Conservation (phyloP, 2,329 filamentous ascomycete species). For the Fusarium scirpi region DNA sequence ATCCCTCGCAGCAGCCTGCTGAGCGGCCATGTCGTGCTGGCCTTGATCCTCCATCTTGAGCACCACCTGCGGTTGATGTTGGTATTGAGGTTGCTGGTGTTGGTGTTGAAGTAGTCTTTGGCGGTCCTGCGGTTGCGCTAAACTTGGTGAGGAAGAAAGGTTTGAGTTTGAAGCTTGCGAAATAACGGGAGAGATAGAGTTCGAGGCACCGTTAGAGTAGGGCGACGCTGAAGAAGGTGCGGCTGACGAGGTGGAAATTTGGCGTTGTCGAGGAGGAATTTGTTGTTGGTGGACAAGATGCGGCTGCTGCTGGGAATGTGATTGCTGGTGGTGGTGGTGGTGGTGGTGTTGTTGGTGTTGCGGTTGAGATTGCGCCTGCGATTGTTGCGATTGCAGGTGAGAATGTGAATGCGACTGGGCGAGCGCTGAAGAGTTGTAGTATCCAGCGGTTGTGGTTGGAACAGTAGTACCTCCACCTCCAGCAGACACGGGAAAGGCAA, state of each 20-base stretch:
- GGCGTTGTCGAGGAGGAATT: constrained; percentile 27
- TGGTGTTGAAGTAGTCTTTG: constrained; percentile 20
- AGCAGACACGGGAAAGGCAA: constrained; percentile 41
- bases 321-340: neutral
- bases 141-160: constrained; percentile 34
- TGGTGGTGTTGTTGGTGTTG: constrained; percentile 17
- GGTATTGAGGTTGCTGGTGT: neutral
- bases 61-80: constrained; percentile 26
- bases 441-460: constrained; percentile 1
- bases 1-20: constrained; percentile 70
- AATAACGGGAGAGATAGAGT: neutral
- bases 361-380: constrained; percentile 15
- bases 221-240: constrained; percentile 32
- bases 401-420: constrained; percentile 28
- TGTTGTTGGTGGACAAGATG: constrained; percentile 25
- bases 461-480: constrained; percentile 44
- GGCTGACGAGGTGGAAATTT: constrained; percentile 31
- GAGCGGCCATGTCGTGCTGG: constrained; percentile 64
- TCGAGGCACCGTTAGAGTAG: constrained; percentile 21
- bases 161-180: constrained; percentile 35
- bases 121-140: constrained; percentile 35
- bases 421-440: constrained; percentile 6
- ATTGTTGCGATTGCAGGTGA: constrained; percentile 27
- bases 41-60: constrained; percentile 52
- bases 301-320: constrained; percentile 1